Conservation (phyloP, 2,329 filamentous ascomycete genomes). For the Microcyclospora tardicrescens region DNA sequence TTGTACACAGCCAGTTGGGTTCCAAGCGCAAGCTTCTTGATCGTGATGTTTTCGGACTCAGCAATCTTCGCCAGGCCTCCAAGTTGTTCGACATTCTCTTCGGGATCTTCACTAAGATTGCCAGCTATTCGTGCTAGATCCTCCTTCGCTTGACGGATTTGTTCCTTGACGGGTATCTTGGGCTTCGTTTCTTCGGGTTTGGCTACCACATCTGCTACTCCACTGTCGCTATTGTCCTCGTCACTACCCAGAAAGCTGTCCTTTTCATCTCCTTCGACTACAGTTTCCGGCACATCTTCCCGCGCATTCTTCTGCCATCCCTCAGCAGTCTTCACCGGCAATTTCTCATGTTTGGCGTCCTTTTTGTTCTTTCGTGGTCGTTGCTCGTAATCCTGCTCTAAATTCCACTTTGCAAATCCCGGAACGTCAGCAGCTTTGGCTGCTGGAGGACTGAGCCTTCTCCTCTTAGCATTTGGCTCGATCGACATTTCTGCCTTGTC, state of each 20-base stretch:
- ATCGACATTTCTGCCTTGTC: constrained; percentile 29
- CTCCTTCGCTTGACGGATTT: constrained; percentile 79
- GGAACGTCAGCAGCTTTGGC: constrained; percentile 16
- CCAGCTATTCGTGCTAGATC: constrained; percentile 75
- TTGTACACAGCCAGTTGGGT: constrained; percentile 87
- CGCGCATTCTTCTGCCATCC: constrained; percentile 46
- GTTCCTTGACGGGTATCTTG: constrained; percentile 59
- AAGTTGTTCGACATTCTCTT: constrained; percentile 73
- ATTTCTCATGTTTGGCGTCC: constrained; percentile 56
- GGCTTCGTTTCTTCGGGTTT: constrained; percentile 41
- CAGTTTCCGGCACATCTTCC: constrained; percentile 36
- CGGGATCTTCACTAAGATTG: constrained; percentile 78
- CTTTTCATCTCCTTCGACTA: constrained; percentile 40
- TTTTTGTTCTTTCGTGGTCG: constrained; percentile 63
- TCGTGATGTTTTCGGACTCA: constrained; percentile 53
- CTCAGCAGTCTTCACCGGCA: constrained; percentile 78
- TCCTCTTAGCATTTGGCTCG: constrained; percentile 36
- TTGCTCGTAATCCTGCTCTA: constrained; percentile 83
- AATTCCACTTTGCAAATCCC: constrained; percentile 59
- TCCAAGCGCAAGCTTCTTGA: constrained; percentile 75
- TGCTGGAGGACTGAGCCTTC: constrained; percentile 36
- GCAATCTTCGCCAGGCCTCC: constrained; percentile 65
- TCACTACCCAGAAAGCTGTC: constrained; percentile 51
- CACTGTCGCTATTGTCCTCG: constrained; percentile 33
- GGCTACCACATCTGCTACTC: constrained; percentile 34